phyloP scores from a whole-genome alignment of 1,139 yeast species.

The Magnusiomyces ingens region DNA sequence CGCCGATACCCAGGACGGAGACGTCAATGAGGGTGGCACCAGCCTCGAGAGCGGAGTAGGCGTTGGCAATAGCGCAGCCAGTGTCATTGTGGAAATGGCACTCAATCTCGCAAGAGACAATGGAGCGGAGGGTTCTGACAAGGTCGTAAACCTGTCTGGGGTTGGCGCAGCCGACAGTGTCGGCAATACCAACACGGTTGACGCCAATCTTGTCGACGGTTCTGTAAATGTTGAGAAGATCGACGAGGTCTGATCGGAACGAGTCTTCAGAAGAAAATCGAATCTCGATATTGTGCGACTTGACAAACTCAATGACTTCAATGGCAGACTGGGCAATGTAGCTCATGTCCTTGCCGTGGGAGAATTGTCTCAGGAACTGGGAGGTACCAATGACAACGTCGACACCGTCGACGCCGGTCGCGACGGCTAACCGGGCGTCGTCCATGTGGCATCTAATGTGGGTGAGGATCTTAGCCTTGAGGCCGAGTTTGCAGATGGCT shows the following conservation, averaged over 20 bases:
- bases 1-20: conserved; percentile 96
- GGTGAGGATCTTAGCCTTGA: conserved; percentile 85
- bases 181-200: conserved; percentile 98
- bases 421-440: conserved; percentile 94
- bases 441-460: conserved; percentile 99
- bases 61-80: conserved; percentile 98
- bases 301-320: conserved; percentile 95
- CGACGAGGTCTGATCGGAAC: conserved; percentile 94
- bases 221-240: conserved; percentile 87
- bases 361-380: conserved; percentile 85
- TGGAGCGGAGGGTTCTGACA: conserved; percentile 86
- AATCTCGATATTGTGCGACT: conserved; percentile 94
- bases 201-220: conserved; percentile 98
- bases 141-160: conserved; percentile 98
- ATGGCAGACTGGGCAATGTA: conserved; percentile 94
- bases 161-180: conserved; percentile 98
- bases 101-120: conserved; percentile 94
- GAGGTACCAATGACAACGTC: conserved; percentile 98
- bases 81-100: conserved; percentile 99
- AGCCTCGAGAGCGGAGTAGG: conserved; percentile 95
- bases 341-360: conserved; percentile 98
- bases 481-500: conserved; percentile 94
- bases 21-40: conserved; percentile 96
- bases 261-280: conserved; percentile 97
- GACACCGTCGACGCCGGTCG: conserved; percentile 98